phyloP scores from a whole-genome alignment of 331 rosid species.

The Spiraea crenata region DNA sequence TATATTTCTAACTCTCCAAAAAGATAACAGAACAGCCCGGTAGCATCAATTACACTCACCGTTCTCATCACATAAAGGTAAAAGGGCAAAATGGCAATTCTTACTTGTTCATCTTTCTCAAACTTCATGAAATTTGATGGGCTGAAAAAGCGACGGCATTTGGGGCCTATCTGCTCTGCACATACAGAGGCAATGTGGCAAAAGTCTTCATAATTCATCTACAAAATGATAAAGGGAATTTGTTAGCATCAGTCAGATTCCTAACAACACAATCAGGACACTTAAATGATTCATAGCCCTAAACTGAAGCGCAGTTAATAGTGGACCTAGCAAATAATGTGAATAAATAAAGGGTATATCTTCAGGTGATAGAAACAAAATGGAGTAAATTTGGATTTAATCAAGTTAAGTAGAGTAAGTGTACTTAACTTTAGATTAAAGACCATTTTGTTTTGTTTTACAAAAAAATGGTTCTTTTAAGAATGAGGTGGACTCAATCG shows the following conservation, averaged over 20 bases:
- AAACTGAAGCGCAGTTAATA: not conserved
- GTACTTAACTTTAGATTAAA: too few relatives aligned
- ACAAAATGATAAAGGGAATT: constrained; percentile 34
- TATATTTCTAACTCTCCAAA: not conserved
- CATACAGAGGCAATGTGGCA: constrained; percentile 99
- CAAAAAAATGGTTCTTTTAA: constrained; percentile 29
- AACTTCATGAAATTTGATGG: constrained; percentile 99
- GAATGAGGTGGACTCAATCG: constrained; percentile 43
- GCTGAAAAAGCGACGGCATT: constrained; percentile 96
- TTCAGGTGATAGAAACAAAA: constrained; percentile 22
- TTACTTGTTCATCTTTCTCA: constrained; percentile 98
- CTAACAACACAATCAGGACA: not conserved
- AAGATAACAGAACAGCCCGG: constrained; percentile 3
- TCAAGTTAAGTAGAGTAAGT: not conserved
- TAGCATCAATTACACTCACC: constrained; percentile 45
- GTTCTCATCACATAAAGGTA: constrained; percentile 99
- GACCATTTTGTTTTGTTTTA: too few relatives aligned
- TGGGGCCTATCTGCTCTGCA: constrained; percentile 97
- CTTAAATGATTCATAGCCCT: not conserved
- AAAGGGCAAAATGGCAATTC: constrained; percentile 98
- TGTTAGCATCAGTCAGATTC: constrained; percentile 19
- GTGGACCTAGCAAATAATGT: constrained; percentile 22
- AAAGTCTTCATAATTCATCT: constrained; percentile 99
- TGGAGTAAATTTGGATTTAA: constrained; percentile 15
- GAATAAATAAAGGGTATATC: constrained; percentile 8